Evolutionary conservation across 2,329 filamentous ascomycete species (phyloP), one percentile per base, ranked within the genome.

Genomic region (Fonsecaea pugnacius): DNA sequence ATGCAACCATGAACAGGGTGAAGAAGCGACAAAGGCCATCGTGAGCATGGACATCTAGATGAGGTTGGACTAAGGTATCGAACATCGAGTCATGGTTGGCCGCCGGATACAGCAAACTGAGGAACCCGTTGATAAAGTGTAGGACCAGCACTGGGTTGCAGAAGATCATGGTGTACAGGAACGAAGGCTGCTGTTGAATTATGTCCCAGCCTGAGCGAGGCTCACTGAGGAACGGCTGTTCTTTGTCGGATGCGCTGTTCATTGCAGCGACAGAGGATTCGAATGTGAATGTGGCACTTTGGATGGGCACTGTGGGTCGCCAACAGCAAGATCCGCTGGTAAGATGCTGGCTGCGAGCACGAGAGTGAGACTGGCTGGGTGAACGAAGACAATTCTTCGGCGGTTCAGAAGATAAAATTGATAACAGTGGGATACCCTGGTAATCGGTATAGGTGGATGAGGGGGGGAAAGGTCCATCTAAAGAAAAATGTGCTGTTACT

Each of bases 101-200:
- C 62, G 74, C 69, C 54, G 76, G 75, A 36, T 72, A 62, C 18
- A 73, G 56, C 57, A 75, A 72, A 12, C 75, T 78, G 32, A 77
- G 65, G 54, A 77, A 71, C 43, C 76, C 77, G 57, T 79, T 78
- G 54, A 78, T 71, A 53, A 75, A 69, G 60, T 78, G 76, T 33
- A 79, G 73, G 58, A 78, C 67, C 60, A 79, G 71, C 43, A 76
- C 71, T 3, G 77, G 77, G 62, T 79, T 79, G 65, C 77, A 74
- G 32, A 78, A 66, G 64, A 79, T 73, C 35, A 75, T 75, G 24
- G 75, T 75, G 30, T 77, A 59, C 35, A 77, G 66, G 66, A 77
- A 76, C 58, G 27, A 18, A 27, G 53, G 58, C 21, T 62, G 52
- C 8, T 36, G 36, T 35, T 35, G 61, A n/a, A 68, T 14, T 24